phyloP scores from a whole-genome alignment of 495 filamentous ascomycete species.

The Usnea hakonensis region DNA sequence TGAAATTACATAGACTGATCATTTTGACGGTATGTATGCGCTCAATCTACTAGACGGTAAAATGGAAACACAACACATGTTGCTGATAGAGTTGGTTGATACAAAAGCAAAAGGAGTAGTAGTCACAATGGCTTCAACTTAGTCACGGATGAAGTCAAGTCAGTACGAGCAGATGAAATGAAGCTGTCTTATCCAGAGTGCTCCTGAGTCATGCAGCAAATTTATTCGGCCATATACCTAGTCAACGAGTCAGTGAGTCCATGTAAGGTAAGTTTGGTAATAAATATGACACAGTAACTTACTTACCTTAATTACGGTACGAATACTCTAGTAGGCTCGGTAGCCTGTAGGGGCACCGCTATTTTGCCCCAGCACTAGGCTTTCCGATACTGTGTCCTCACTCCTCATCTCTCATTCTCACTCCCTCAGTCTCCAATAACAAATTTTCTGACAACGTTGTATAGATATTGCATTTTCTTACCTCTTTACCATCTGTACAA shows the following conservation, averaged over 20 bases:
- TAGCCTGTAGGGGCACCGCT: background rate
- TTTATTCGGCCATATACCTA: too few relatives aligned
- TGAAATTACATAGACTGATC: background rate
- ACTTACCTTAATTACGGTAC: too few relatives aligned
- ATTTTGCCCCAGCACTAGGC: background rate
- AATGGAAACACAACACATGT: background rate
- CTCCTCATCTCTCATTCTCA: background rate
- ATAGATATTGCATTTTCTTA: too few relatives aligned
- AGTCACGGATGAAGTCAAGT: background rate
- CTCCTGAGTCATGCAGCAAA: too few relatives aligned
- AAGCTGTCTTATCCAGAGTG: too few relatives aligned
- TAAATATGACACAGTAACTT: too few relatives aligned
- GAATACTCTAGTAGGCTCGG: background rate
- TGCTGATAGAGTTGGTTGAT: background rate
- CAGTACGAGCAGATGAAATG: background rate
- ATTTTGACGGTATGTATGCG: background rate
- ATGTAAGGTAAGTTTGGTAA: too few relatives aligned
- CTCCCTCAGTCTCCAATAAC: background rate
- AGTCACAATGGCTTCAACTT: background rate
- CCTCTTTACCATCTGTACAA: too few relatives aligned
- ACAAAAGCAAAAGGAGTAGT: background rate
- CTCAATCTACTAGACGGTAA: background rate
- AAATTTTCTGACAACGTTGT: too few relatives aligned
- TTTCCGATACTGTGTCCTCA: constrained; percentile 20
- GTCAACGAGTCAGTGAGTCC: too few relatives aligned